phyloP scores from a whole-genome alignment of 1,284 basidiomycete species.

The Apiotrichum mycotoxinovorans region DNA sequence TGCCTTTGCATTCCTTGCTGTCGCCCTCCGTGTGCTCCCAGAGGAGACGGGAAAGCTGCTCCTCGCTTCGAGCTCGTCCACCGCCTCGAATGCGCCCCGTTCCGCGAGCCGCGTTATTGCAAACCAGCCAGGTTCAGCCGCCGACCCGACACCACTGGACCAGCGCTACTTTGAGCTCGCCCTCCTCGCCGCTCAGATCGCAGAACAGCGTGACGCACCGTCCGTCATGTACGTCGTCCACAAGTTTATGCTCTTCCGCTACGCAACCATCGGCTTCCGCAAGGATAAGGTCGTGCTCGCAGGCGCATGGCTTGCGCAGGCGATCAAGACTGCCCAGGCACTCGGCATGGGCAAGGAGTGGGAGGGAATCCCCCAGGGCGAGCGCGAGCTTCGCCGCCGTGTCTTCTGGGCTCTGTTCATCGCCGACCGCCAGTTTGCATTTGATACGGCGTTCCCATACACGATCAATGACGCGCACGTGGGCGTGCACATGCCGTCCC shows the following conservation, averaged over 20 bases:
- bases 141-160: slow-evolving; percentile 40
- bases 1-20: slow-evolving; percentile 39
- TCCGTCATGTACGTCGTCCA: slow-evolving; percentile 44
- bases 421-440: slow-evolving; percentile 40
- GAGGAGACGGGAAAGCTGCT: slow-evolving; percentile 42
- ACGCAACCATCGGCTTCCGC: slow-evolving; percentile 30
- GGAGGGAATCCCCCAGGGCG: slow-evolving; percentile 39
- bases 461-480: slow-evolving; percentile 43
- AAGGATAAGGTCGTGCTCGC: slow-evolving; percentile 29
- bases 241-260: slow-evolving; percentile 42
- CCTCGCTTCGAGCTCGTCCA: slow-evolving; percentile 28
- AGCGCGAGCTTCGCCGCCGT: slow-evolving; percentile 41
- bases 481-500: slow-evolving; percentile 40
- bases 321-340: slow-evolving; percentile 42
- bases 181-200: slow-evolving; percentile 31
- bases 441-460: slow-evolving; percentile 43
- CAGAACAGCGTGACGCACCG: slow-evolving; percentile 37
- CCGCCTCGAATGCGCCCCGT: slow-evolving; percentile 16
- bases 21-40: slow-evolving; percentile 36
- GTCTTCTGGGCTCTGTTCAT: slow-evolving; percentile 45
- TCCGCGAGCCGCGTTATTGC: slow-evolving; percentile 21
- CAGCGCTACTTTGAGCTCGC: slow-evolving; percentile 46
- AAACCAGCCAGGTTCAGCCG: slow-evolving; percentile 17
- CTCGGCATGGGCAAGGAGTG: slow-evolving; percentile 44
- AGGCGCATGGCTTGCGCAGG: slow-evolving; percentile 39